Conservation (phyloP, 1,139 yeast genomes). For the Candida neerlandica region DNA sequence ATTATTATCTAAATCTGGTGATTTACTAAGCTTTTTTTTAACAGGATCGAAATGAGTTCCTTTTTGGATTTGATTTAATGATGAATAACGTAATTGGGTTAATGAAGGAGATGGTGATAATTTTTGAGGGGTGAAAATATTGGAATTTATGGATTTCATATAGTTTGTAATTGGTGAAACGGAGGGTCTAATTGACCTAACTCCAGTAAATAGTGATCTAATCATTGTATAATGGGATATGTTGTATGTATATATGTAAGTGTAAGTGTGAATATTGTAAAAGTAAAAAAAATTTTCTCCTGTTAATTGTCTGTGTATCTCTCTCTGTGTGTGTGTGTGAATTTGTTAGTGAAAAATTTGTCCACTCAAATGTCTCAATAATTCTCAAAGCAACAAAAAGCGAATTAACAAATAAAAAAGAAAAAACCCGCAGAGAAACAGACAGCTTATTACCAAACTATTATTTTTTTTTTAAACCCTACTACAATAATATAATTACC, state of each 20-base stretch:
- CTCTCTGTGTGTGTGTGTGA: no score
- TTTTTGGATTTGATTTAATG: conserved; percentile 71
- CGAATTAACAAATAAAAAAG: neutral
- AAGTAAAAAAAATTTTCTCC: conserved; percentile 4
- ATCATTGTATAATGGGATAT: conserved; percentile 9
- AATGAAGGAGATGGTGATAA: neutral
- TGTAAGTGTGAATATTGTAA: neutral
- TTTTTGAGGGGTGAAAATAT: conserved; percentile 4
- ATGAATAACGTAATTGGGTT: conserved; percentile 55
- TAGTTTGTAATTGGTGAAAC: conserved; percentile 16
- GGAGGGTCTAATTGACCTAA: conserved; percentile 9
- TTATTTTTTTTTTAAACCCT: no score
- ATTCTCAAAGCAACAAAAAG: neutral
- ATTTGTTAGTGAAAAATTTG: conserved; percentile 3
- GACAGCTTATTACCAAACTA: neutral
- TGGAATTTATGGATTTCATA: conserved; percentile 16
- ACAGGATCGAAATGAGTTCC: conserved; percentile 61
- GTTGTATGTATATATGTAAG: neutral
- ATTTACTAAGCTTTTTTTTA: conserved; percentile 50
- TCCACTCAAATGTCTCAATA: conserved; percentile 8
- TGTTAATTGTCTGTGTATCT: neutral
- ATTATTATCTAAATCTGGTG: conserved; percentile 80
- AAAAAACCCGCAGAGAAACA: conserved; percentile 3
- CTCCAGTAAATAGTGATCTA: conserved; percentile 14
- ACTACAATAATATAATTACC: neutral